phyloP scores from a whole-genome alignment of 164 flowering plant genomes.

The Platanus orientalis region DNA sequence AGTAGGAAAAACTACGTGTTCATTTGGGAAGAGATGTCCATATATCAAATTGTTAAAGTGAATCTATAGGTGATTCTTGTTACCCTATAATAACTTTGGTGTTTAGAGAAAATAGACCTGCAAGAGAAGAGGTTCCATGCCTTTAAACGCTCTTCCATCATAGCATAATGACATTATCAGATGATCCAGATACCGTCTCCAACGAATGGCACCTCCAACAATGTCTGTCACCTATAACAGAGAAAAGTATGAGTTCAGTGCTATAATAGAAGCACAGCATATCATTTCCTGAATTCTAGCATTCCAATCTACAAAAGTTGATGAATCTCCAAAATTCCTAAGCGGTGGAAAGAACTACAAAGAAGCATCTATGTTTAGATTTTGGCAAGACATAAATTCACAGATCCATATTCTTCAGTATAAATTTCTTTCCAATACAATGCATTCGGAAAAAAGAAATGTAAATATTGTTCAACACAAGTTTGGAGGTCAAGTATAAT shows the following conservation, averaged over 20 bases:
- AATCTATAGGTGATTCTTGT: not conserved
- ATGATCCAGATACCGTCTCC: conserved; percentile 90
- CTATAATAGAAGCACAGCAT: not conserved
- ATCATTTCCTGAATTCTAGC: not conserved
- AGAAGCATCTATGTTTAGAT: not conserved
- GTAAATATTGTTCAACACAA: not conserved
- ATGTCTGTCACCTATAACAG: conserved; percentile 70
- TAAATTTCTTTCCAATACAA: no score
- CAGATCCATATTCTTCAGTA: not conserved
- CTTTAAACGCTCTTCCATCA: conserved; percentile 40
- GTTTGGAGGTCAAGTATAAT: not conserved
- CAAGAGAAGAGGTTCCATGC: conserved; percentile 90
- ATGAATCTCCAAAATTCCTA: not conserved
- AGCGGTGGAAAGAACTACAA: not conserved
- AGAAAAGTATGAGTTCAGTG: not conserved
- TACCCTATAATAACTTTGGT: not conserved
- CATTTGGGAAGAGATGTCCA: not conserved
- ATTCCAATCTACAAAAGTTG: no score
- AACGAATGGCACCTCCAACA: conserved; percentile 90
- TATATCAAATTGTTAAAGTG: not conserved
- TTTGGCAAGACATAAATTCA: not conserved
- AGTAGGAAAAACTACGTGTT: not conserved
- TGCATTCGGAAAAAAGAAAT: no score
- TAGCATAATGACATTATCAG: conserved; percentile 66
- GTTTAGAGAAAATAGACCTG: conserved; percentile 42